Evolutionary conservation across 2,329 filamentous ascomycete genomes (phyloP).

Genomic region (Colletotrichum tropicicola): DNA sequence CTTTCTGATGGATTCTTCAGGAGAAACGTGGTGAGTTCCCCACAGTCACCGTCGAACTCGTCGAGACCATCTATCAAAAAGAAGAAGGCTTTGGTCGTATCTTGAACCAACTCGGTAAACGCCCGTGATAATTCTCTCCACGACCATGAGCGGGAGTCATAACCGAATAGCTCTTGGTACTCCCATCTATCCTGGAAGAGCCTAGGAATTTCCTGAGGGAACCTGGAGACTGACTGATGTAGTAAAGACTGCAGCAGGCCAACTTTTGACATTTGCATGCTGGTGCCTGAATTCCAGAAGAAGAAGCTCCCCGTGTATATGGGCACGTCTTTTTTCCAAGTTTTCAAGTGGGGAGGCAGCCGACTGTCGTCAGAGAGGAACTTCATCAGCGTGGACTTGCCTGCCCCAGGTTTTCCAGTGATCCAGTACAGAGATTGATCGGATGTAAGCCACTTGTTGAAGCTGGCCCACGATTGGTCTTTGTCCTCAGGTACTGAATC

Average conservation of each 20-base stretch:
- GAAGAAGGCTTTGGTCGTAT: slow-evolving; percentile 6
- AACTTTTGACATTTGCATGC: slow-evolving; percentile 42
- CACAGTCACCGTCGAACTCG: slow-evolving; percentile 31
- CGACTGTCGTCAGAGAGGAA: slow-evolving; percentile 35
- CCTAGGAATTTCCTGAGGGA: slow-evolving; percentile 36
- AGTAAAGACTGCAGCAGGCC: slow-evolving; percentile 44
- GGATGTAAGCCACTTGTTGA: slow-evolving; percentile 36
- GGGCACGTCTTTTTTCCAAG: slow-evolving; percentile 38
- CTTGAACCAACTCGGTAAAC: background rate
- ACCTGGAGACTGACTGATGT: background rate
- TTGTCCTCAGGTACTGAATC: background rate
- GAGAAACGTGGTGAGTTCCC: slow-evolving; percentile 19
- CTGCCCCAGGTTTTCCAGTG: slow-evolving; percentile 49
- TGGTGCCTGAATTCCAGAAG: slow-evolving; percentile 44
- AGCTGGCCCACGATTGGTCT: background rate
- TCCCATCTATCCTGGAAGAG: slow-evolving; percentile 24
- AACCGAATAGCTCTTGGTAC: background rate
- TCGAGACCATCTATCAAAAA: slow-evolving; percentile 38
- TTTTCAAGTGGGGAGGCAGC: slow-evolving; percentile 31
- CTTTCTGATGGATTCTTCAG: background rate
- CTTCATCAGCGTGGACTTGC: slow-evolving; percentile 53
- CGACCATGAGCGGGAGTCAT: background rate
- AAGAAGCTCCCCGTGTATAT: slow-evolving; percentile 41
- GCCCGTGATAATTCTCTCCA: background rate
- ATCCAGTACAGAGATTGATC: slow-evolving; percentile 41